Percentiles rank a stretch among this genome's conserved stretches.
phyloP scores from a whole-genome alignment of 306 rosid species.

The Rosa persica region DNA sequence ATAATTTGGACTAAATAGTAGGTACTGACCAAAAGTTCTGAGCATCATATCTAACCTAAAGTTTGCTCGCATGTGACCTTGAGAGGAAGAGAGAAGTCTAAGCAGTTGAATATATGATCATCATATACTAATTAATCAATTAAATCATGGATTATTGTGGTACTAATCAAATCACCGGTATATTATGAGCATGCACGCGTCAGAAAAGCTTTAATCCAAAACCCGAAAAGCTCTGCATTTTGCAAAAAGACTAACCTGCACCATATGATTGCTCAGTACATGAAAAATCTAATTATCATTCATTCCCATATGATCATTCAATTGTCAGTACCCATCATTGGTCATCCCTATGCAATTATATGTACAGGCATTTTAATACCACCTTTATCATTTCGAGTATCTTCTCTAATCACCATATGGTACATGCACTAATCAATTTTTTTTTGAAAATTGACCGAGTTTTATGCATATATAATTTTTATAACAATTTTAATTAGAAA shows the following conservation, averaged over 20 bases:
- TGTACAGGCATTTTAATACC: background rate
- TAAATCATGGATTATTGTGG: slow-evolving; percentile 9
- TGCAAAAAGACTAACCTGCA: slow-evolving; percentile 16
- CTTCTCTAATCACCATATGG: background rate
- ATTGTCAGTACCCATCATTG: slow-evolving; percentile 25
- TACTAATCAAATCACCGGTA: slow-evolving; percentile 10
- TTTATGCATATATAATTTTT: background rate
- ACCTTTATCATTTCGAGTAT: background rate
- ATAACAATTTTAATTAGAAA: no score
- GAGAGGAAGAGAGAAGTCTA: slow-evolving; percentile 8
- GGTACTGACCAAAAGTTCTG: slow-evolving; percentile 6
- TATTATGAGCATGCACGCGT: slow-evolving; percentile 33
- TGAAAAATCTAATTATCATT: slow-evolving; percentile 26
- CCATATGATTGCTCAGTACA: slow-evolving; percentile 38
- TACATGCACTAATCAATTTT: background rate
- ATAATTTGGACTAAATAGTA: slow-evolving; percentile 1
- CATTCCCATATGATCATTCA: slow-evolving; percentile 33
- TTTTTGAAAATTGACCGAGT: background rate
- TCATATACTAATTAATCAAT: slow-evolving; percentile 23
- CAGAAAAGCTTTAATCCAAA: slow-evolving; percentile 27
- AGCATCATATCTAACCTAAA: slow-evolving; percentile 23
- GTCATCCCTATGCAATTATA: slow-evolving; percentile 24
- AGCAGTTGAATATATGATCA: slow-evolving; percentile 26
- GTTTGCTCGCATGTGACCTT: slow-evolving; percentile 28
- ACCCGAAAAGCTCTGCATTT: slow-evolving; percentile 14